Percentiles rank a stretch among this genome's conserved stretches.
Evolutionary conservation across 2,329 filamentous ascomycete genomes (phyloP).

Genomic region (Corinectria fuckeliana): DNA sequence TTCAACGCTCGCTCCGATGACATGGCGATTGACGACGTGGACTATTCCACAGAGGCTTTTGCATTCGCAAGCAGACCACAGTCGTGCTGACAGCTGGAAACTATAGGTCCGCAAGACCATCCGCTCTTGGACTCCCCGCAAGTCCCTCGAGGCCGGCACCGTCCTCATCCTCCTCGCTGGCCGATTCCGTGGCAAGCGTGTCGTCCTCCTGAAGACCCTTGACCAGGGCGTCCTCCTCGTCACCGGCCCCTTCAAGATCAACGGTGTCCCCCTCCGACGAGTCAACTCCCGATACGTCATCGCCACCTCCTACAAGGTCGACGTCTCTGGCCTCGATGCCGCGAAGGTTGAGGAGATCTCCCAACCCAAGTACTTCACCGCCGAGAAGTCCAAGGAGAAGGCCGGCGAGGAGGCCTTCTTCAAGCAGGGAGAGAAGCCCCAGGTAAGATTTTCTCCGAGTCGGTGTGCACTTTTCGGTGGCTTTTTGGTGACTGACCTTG

Average conservation of each 20-base stretch:
- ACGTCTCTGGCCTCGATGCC: constrained; percentile 83
- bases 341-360: constrained; percentile 85
- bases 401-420: constrained; percentile 98
- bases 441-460: constrained; percentile 63
- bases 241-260: constrained; percentile 99
- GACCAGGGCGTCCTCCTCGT: constrained; percentile 98
- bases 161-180: constrained; percentile 99
- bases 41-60: constrained; percentile 10
- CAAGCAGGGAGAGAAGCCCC: constrained; percentile 97
- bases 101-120: constrained; percentile 90
- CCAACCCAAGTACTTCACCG: constrained; percentile 90
- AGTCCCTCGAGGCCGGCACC: constrained; percentile 90
- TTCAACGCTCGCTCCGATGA: constrained; percentile 19
- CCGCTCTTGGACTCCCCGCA: constrained; percentile 85
- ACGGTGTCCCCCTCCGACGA: constrained; percentile 95
- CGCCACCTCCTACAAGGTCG: constrained; percentile 85
- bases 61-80: constrained; percentile 13
- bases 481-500: constrained; percentile 31
- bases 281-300: constrained; percentile 95
- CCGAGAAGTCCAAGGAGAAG: constrained; percentile 95
- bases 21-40: constrained; percentile 25
- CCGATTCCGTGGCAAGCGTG: constrained; percentile 99
- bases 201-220: constrained; percentile 97
- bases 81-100: constrained; percentile 40
- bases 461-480: constrained; percentile 2